phyloP scores from a whole-genome alignment of 345 rosid species.

The Ricinus communis region DNA sequence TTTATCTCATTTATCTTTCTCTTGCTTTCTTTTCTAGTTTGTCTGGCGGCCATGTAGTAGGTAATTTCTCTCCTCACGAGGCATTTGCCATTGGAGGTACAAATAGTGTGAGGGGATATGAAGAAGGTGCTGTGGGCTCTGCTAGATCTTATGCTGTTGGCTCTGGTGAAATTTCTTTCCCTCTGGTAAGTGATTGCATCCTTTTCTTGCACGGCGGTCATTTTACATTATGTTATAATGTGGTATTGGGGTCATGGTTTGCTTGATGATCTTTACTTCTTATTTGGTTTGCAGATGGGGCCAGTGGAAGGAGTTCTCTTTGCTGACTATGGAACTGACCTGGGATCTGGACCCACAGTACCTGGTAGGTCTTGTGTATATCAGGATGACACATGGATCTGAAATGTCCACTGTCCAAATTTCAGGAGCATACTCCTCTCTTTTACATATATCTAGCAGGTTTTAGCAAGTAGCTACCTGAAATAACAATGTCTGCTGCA shows the following conservation, averaged over 20 bases:
- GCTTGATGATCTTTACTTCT: background rate
- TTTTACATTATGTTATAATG: background rate
- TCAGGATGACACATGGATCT: no score
- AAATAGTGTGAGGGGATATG: slow-evolving; percentile 94
- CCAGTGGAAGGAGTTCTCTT: slow-evolving; percentile 84
- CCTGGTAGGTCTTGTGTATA: slow-evolving; percentile 51
- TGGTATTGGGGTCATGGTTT: background rate
- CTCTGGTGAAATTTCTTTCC: slow-evolving; percentile 84
- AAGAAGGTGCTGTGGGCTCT: slow-evolving; percentile 97
- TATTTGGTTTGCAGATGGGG: slow-evolving; percentile 56
- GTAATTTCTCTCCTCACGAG: slow-evolving; percentile 89
- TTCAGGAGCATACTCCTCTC: background rate
- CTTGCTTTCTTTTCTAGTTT: slow-evolving; percentile 44
- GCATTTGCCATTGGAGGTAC: slow-evolving; percentile 94
- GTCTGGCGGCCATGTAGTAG: slow-evolving; percentile 85
- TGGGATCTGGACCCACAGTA: slow-evolving; percentile 76
- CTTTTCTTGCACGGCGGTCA: no score
- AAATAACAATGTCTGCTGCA: background rate
- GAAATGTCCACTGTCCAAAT: background rate
- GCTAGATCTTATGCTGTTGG: slow-evolving; percentile 88
- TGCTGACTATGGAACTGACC: slow-evolving; percentile 86
- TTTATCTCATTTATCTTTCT: slow-evolving; percentile 21
- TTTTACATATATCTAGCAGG: background rate
- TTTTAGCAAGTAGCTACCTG: background rate
- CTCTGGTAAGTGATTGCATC: slow-evolving; percentile 51